Base-by-base conservation (phyloP, 805 yeast species). In the Candida berthetii region DNA sequence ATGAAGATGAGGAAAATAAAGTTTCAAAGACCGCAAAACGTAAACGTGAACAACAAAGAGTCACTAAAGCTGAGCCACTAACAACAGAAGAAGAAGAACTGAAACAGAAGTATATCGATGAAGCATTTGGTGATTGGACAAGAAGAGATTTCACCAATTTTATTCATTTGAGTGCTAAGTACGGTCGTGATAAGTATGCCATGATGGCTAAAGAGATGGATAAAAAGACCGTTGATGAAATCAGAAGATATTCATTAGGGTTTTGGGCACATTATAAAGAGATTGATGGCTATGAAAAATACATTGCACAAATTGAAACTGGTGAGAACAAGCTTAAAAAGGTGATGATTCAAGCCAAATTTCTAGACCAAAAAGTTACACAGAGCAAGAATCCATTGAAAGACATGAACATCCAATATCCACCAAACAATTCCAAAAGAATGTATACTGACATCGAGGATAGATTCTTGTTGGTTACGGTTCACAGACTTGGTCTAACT, bases 371-470 rank as follows among this genome's bases (percentile, higher is more conserved):
- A 27, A 83, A 83, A 49, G 62, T 84, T 48, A 69, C 69, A 36
- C 73, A 69, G 41, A 66, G 71, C 34, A 65, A 67, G n/a, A 76
- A 72, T 43, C 89, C 90, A 1, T 56, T 83, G 18, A 78, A 78
- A 36, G 80, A 82, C 35, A 62, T 85, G 59, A 62, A 62, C 4
- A 79, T 85, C 19, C 83, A 76, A 41, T 85, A 83, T 45, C 91
- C 93, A 0, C 90, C 90, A n/a, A 85, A 84, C 55, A 85, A 83
- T 56, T 83, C 93, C 11, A 83, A 85, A 53, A 65, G 89, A 49
- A 71, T 83, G 8, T 85, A 82, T 52, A 78, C 85, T 8, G 75
- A 76, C 27, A 58, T 72, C 0, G 95, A 85, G 54, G 95, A 85
- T 54, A 69, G 86, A 40, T 85, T 80, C 50, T 64, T 85, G 20